Conservation (phyloP, 495 filamentous ascomycete genomes). For the Recurvomyces mirabilis region DNA sequence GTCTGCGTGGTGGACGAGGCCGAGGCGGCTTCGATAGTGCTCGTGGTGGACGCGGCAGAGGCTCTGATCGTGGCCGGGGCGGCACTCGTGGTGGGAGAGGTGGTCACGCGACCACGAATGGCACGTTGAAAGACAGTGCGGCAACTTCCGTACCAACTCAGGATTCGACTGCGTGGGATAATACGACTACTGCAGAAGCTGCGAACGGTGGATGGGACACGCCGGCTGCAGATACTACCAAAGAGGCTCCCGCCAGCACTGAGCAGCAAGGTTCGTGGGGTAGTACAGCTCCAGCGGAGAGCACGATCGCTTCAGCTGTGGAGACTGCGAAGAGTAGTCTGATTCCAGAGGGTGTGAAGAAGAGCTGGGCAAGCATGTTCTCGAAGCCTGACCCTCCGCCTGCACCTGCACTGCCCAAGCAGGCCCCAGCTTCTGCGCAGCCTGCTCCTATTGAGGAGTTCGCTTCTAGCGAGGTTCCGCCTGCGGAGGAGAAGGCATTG, state of each 20-base stretch:
- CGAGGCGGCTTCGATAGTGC: slow-evolving; percentile 55
- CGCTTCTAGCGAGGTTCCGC: slow-evolving; percentile 6
- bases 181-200: slow-evolving; percentile 11
- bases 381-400: slow-evolving; percentile 37
- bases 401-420: slow-evolving; percentile 19
- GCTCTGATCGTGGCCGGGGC: slow-evolving; percentile 65
- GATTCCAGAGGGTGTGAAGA: slow-evolving; percentile 42
- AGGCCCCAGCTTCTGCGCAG: slow-evolving; percentile 21
- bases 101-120: slow-evolving; percentile 45
- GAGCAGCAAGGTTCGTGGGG: slow-evolving; percentile 17
- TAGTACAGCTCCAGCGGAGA: slow-evolving; percentile 27
- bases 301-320: slow-evolving; percentile 24
- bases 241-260: slow-evolving; percentile 10
- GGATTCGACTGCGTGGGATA: slow-evolving; percentile 31
- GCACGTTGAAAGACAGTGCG: slow-evolving; percentile 23
- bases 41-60: slow-evolving; percentile 55
- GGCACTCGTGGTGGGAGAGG: slow-evolving; percentile 56
- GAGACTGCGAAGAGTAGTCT: slow-evolving; percentile 36
- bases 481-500: neutral
- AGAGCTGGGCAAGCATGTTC: slow-evolving; percentile 55
- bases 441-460: slow-evolving; percentile 15
- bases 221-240: slow-evolving; percentile 18
- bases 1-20: slow-evolving; percentile 51
- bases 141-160: slow-evolving; percentile 24
- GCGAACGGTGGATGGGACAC: slow-evolving; percentile 25